Base-by-base conservation (phyloP, 306 rosid genomes). In the Acmispon strigosus region DNA sequence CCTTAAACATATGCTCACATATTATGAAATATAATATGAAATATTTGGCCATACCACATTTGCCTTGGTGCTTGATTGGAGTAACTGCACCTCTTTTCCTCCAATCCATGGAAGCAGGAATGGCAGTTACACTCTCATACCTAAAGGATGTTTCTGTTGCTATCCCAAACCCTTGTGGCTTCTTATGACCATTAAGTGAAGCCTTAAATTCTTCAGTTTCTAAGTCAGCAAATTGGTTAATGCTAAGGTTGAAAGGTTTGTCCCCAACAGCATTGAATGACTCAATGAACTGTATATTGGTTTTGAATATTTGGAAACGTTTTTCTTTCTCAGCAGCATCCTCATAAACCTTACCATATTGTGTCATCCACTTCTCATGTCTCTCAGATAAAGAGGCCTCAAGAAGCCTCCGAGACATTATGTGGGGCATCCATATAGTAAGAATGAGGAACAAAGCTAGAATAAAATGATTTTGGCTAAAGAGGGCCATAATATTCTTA, bases 41-140 rank as follows among this genome's bases (percentile, higher is more conserved):
- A 17, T 53, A 15, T 4, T 10, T 20, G 8, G 12, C 22, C 55
- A 41, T 76, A 80, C 81, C 52, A 17, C 86, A 78, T 60, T 0
- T 0, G 18, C 59, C 32, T 74, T 82, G 86, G 15, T 63, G 0
- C 34, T 74, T 82, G 67, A 78, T 42, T n/a, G 72, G 72, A 20
- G 84, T 79, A 29, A 83, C 79, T 12, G 70, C 81, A 59, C 86
- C 71, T 55, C 56, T 20, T n/a, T 61, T 22, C 42, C 84, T 71
- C 84, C 84, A 71, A 16, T 83, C 81, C 48, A 78, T 7, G 24
- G 19, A 8, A 14, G 37, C 1, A n/a, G 76, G 83, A 39, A 60
- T 19, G 20, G 18, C 13, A 52, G 49, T 82, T 10, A 78, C 24
- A 47, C 19, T 78, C 9, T 63, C 66, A 57, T 78, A 67, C 6